Base-by-base conservation (phyloP, 768 basidiomycete genomes). In the Tricholoma saponaceum region DNA sequence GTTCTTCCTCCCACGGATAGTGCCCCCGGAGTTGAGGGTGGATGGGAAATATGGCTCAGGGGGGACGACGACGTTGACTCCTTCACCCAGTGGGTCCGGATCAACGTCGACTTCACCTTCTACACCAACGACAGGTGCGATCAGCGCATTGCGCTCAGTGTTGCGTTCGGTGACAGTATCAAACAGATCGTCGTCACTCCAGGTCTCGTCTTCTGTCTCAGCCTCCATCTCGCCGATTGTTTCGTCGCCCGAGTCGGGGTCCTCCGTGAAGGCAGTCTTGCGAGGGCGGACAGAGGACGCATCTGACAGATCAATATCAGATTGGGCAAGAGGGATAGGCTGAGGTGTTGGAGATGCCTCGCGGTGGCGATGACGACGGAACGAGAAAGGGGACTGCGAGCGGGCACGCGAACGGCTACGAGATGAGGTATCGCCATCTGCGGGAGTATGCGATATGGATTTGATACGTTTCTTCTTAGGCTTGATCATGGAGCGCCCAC, bases 31-130 rank as follows among this genome's bases (percentile, higher is more conserved):
- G 67, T 89, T 87, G 50, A 90, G 79, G 4, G 87, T 89, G 32
- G 80, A 80, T 16, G 88, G 87, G 70, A 92, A 92, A 69, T 90
- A 90, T 2, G 90, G 90, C 61, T 92, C 89, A 3, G 83, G 87
- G 0, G 92, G 89, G 1, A 93, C 83, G 60, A 94, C 84, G 54
- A 95, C 87, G 64, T 94, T 95, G 18, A 92, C 89, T 56, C 93
- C 95, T 71, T 97, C 95, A 12, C 95, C 95, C 9, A 95, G 78
- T 0, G 90, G 91, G 70, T 95, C 94, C 0, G 87, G 83, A 55
- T 86, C 85, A 3, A 71, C 74, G 50, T 88, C 87, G 16, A 72
- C 76, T 54, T 89, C 88, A 10, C 82, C 79, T 8, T 79, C 81
- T 1, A 75, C 70, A 0, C 76, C 69, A 22, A 78, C 74, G 3